phyloP scores from a whole-genome alignment of 2,329 filamentous ascomycete genomes.

The Curvularia spicifera region DNA sequence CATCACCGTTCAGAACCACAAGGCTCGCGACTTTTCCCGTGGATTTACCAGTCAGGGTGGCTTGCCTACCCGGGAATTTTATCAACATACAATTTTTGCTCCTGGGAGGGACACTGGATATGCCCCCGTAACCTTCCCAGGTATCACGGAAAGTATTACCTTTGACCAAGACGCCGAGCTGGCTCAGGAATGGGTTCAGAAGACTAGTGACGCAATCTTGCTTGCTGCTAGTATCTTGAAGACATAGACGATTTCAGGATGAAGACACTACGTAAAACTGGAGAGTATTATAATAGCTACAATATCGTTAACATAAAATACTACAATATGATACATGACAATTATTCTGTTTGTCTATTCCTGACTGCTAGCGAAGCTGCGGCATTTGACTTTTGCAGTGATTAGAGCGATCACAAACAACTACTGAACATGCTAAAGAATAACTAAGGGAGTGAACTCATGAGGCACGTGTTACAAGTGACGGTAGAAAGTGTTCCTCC shows the following conservation, averaged over 20 bases:
- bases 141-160: slow-evolving; percentile 48
- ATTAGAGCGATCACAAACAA: too few relatives aligned
- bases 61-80: slow-evolving; percentile 54
- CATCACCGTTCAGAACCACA: slow-evolving; percentile 52
- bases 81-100: slow-evolving; percentile 56
- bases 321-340: too few relatives aligned
- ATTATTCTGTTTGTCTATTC: too few relatives aligned
- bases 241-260: slow-evolving; percentile 19
- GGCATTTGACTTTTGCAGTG: too few relatives aligned
- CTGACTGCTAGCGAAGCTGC: too few relatives aligned
- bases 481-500: too few relatives aligned
- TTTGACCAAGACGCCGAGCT: slow-evolving; percentile 38
- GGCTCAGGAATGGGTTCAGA: slow-evolving; percentile 46
- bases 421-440: too few relatives aligned
- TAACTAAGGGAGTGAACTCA: too few relatives aligned
- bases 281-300: too few relatives aligned
- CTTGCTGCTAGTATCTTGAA: slow-evolving; percentile 46
- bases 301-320: too few relatives aligned
- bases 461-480: too few relatives aligned
- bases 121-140: slow-evolving; percentile 48
- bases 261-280: too few relatives aligned
- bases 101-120: slow-evolving; percentile 54
- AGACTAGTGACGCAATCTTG: slow-evolving; percentile 43
- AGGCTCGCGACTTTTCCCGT: slow-evolving; percentile 55
- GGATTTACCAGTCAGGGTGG: slow-evolving; percentile 57